Conservation (phyloP, 495 filamentous ascomycete species). For the Aspergillus sclerotiicarbonarius region DNA sequence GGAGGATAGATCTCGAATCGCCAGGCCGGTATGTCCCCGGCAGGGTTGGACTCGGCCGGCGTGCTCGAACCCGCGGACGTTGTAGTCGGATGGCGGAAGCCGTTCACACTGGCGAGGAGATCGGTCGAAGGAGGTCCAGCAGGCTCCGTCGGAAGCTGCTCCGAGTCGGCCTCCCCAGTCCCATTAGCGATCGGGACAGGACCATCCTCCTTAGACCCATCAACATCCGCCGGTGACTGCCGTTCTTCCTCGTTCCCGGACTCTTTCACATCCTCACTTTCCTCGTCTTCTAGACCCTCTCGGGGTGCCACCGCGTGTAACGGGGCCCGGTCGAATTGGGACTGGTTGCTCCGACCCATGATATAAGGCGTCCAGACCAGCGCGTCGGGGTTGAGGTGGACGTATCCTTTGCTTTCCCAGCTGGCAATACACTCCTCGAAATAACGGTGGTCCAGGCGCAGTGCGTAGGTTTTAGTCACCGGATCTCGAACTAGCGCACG, state of each 20-base stretch:
- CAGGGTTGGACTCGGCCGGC: conserved; percentile 25
- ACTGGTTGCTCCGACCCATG: conserved; percentile 84
- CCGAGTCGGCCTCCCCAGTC: not conserved
- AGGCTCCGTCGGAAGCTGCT: conserved; percentile 23
- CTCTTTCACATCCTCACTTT: conserved; percentile 32
- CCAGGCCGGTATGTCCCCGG: conserved; percentile 63
- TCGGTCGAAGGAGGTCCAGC: conserved; percentile 42
- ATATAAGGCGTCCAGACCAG: conserved; percentile 97
- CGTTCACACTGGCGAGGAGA: conserved; percentile 33
- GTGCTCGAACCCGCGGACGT: conserved; percentile 11
- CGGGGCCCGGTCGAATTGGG: conserved; percentile 79
- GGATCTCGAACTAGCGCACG: conserved; percentile 88
- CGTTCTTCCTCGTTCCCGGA: conserved; percentile 31
- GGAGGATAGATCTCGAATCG: conserved; percentile 86
- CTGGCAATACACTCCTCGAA: conserved; percentile 80
- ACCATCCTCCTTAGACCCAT: conserved; percentile 15
- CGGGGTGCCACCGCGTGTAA: conserved; percentile 85
- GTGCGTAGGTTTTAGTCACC: conserved; percentile 79
- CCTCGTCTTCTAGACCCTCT: conserved; percentile 63
- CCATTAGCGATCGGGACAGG: conserved; percentile 28
- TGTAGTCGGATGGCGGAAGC: conserved; percentile 24
- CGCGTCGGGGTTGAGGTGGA: conserved; percentile 75
- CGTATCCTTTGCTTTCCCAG: conserved; percentile 83
- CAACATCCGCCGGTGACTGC: conserved; percentile 26
- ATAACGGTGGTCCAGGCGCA: conserved; percentile 78